Evolutionary conservation across 2,329 filamentous ascomycete species (phyloP).

Genomic region (Pyricularia pennisetigena): DNA sequence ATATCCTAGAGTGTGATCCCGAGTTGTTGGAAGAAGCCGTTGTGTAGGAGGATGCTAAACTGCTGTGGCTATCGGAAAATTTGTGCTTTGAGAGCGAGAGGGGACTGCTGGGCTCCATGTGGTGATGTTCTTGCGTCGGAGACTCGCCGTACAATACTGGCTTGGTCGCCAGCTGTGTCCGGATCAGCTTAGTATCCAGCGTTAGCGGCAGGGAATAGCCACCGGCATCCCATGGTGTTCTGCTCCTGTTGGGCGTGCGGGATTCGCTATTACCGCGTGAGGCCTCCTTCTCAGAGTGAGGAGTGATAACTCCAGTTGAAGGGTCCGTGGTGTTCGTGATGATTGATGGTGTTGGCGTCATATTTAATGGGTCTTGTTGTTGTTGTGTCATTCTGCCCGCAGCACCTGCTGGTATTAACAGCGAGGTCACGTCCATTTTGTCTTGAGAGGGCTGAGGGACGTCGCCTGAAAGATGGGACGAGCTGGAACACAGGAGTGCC

Average conservation of each 20-base stretch:
- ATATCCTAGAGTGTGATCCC: conserved; percentile 39
- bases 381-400: conserved; percentile 9
- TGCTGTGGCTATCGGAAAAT: conserved; percentile 42
- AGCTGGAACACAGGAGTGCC: not conserved
- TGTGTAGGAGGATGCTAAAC: conserved; percentile 38
- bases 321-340: conserved; percentile 13
- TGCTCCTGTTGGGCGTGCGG: conserved; percentile 20
- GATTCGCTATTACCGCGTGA: conserved; percentile 18
- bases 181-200: conserved; percentile 25
- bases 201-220: conserved; percentile 36
- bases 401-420: conserved; percentile 27
- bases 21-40: conserved; percentile 31
- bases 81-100: conserved; percentile 27
- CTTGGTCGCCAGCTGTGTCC: conserved; percentile 10
- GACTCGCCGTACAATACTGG: conserved; percentile 15
- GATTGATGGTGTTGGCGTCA: conserved; percentile 14
- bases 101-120: conserved; percentile 16
- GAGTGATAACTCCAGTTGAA: conserved; percentile 20
- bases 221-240: conserved; percentile 41
- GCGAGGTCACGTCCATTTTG: conserved; percentile 31
- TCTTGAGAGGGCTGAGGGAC: not conserved
- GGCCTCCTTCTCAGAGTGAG: conserved; percentile 19
- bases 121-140: conserved; percentile 8
- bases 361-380: conserved; percentile 11
- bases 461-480: conserved; percentile 1